Conservation (phyloP, 768 basidiomycete genomes). For the Rhodocollybia butyracea region DNA sequence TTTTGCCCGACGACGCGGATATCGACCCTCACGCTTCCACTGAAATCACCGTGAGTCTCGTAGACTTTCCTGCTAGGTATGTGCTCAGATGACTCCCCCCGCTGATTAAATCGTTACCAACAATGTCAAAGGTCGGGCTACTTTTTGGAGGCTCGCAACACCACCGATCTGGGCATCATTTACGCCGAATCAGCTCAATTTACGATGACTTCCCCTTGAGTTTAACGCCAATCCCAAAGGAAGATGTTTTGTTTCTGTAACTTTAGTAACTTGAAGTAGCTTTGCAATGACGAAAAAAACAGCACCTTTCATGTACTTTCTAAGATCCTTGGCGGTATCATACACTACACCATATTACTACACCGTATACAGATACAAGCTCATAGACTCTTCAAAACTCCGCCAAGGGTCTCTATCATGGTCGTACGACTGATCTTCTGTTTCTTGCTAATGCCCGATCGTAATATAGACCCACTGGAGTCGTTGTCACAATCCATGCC, state of each 20-base stretch:
- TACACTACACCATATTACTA: no score
- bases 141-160: neutral
- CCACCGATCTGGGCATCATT: neutral
- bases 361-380: neutral
- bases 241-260: no score
- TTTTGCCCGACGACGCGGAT: neutral
- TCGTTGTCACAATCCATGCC: neutral
- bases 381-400: neutral
- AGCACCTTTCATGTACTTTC: no score
- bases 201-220: neutral
- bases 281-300: no score
- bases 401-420: neutral
- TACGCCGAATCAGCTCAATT: neutral
- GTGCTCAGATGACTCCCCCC: neutral
- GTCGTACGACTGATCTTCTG: slow-evolving; percentile 8
- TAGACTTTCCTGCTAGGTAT: neutral
- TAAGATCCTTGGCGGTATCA: no score
- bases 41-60: neutral
- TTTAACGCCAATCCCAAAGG: no score
- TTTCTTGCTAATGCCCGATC: slow-evolving; percentile 14
- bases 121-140: neutral
- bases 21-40: neutral
- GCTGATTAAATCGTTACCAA: neutral
- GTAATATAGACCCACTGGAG: neutral
- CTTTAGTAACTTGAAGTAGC: no score